Evolutionary conservation across 208 protist genomes (phyloP), one percentile per base, ranked within the genome.

Genomic region (Leishmania arabica): DNA sequence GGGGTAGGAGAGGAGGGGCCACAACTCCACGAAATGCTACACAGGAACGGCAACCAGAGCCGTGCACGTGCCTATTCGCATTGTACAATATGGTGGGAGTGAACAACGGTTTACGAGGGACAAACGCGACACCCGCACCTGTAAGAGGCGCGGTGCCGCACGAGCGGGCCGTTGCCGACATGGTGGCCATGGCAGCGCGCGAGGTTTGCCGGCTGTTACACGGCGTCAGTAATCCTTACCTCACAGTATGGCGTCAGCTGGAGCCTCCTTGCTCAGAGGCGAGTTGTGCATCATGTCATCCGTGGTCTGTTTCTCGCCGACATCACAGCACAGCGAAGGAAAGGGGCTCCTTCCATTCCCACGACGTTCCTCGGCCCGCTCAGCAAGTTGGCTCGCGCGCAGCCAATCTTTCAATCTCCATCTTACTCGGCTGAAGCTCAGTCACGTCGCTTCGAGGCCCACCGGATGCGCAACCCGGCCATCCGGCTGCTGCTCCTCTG

Each of bases 401-500:
- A 15, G 17, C 21, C 3, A 17, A 6, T 3, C 11, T 45, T 45
- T 24, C 17, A 0, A 31, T 17, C 7, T 17, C 68, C 1, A 72
- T 75, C 27, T 15, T 8, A 37, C 27, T 58, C 21, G 49, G 15
- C 2, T 24, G 0, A 21, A 42, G 37, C 8, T 34, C 27, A 5
- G 45, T 40, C 15, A 3, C 17, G n/a, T 5, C 11, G 21, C 70
- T 53, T 75, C 70, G 27, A 75, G 27, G 13, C 9, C 27, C 13
- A 27, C n/a, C 54, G 49, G 74, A n/a, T 71, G 65, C 49, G 72
- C 24, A 1, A 84, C 78, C 69, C 71, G 42, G 27, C n/a, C 40
- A 42, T 83, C 66, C 6, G 66, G 75, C 75, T 79, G 40, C 64
- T 83, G 75, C 73, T 77, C 75, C n/a, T 64, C 66, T 2, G 80